Evolutionary conservation across 1,139 yeast genomes (phyloP).

Genomic region (Hansenula anomala): DNA sequence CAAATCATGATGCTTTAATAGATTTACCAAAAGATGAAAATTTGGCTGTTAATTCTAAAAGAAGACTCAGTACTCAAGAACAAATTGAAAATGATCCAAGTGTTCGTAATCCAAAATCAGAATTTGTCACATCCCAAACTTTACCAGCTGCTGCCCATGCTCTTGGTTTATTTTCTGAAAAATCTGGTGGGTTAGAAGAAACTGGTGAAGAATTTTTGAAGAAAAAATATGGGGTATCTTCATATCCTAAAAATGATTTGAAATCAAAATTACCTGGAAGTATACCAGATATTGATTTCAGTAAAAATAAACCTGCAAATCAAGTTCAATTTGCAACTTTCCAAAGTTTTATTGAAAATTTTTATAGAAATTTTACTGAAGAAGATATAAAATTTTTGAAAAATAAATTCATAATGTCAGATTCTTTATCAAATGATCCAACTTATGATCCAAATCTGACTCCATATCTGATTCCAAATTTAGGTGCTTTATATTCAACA

Average conservation of each 20-base stretch:
- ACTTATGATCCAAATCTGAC: slow-evolving; percentile 63
- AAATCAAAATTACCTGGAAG: slow-evolving; percentile 78
- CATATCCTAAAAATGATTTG: slow-evolving; percentile 78
- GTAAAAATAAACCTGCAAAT: slow-evolving; percentile 80
- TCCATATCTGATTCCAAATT: slow-evolving; percentile 73
- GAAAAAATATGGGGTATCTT: slow-evolving; percentile 80
- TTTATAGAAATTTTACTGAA: slow-evolving; percentile 67
- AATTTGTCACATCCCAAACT: slow-evolving; percentile 69
- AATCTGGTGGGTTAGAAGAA: slow-evolving; percentile 41
- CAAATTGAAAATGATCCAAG: slow-evolving; percentile 52
- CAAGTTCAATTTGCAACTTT: slow-evolving; percentile 93
- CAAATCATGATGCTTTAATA: slow-evolving; percentile 2
- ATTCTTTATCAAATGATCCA: slow-evolving; percentile 33
- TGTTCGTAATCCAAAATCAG: slow-evolving; percentile 71
- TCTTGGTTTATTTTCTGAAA: slow-evolving; percentile 64
- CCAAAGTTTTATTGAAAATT: slow-evolving; percentile 80
- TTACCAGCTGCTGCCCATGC: slow-evolving; percentile 65
- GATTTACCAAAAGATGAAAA: neutral
- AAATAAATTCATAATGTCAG: slow-evolving; percentile 53
- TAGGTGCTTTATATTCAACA: slow-evolving; percentile 79
- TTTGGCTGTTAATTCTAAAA: neutral
- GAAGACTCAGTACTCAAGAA: slow-evolving; percentile 4
- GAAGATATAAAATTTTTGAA: slow-evolving; percentile 77
- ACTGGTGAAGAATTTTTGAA: slow-evolving; percentile 69
- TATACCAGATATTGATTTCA: slow-evolving; percentile 83